phyloP scores from a whole-genome alignment of 2,329 filamentous ascomycete species.

The Fusarium sp. region DNA sequence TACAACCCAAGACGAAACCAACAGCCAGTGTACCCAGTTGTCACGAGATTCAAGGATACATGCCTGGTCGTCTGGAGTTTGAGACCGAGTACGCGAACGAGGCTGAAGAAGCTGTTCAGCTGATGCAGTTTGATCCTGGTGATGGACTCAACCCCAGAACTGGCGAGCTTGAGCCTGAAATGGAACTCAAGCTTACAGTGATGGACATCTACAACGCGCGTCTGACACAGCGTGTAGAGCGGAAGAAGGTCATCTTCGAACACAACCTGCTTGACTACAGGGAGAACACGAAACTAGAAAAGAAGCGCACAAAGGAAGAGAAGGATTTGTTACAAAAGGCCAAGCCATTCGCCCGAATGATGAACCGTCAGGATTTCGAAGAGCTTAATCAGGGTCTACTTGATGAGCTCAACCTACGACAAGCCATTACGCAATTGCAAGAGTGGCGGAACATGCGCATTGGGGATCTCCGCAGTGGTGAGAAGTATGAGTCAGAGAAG shows the following conservation, averaged over 20 bases:
- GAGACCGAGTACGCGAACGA: constrained; percentile 98
- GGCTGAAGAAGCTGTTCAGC: constrained; percentile 95
- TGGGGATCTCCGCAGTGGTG: constrained; percentile 83
- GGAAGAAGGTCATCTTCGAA: constrained; percentile 97
- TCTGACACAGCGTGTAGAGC: constrained; percentile 87
- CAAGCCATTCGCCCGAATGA: constrained; percentile 96
- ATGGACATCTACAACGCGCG: constrained; percentile 98
- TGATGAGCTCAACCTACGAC: constrained; percentile 89
- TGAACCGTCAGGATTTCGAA: constrained; percentile 93
- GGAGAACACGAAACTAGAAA: constrained; percentile 89
- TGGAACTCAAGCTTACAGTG: constrained; percentile 96
- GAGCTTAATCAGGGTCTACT: constrained; percentile 85
- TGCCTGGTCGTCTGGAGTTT: constrained; percentile 97
- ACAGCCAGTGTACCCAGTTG: constrained; percentile 95
- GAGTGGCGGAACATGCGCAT: constrained; percentile 92
- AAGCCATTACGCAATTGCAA: constrained; percentile 90
- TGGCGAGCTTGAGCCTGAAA: constrained; percentile 90
- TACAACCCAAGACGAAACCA: constrained; percentile 93
- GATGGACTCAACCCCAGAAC: constrained; percentile 89
- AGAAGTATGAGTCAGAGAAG: constrained; percentile 95
- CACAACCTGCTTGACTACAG: constrained; percentile 93
- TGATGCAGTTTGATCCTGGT: constrained; percentile 98
- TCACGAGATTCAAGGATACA: constrained; percentile 98
- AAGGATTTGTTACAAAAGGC: constrained; percentile 90
- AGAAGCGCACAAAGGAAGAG: constrained; percentile 96